Evolutionary conservation across 768 basidiomycete species (phyloP), one percentile per base, ranked within the genome.

Genomic region (Mrakia hoshinonis): DNA sequence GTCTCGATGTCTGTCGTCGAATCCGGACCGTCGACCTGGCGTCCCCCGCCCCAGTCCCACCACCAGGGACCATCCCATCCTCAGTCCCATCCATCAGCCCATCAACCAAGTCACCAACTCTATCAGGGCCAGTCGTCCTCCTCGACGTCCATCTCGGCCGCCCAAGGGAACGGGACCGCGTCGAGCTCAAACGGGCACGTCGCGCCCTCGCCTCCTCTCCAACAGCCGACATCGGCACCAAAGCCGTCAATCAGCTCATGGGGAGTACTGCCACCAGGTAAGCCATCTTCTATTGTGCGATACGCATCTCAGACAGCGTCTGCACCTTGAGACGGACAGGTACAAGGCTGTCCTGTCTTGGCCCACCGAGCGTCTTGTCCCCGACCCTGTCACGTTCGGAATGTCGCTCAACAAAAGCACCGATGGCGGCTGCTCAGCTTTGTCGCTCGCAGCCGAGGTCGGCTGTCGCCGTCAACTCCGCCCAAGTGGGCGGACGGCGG

Each of bases 191-290:
- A 58, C 20, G 49, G 49, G 49, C 9, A 20, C 20, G 49, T 20
- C 20, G 20, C 20, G 15, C 49, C 49, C 11, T 51, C 15, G 10
- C 31, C 55, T 29, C 4, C 34, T 36, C 55, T 0, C n/a, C 58
- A 1, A 34, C 58, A 20, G 36, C 34, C 43, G 43, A 61, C 58
- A 7, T 51, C 58, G 36, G 34, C 58, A 55, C 22, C 54, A 31
- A 55, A 26, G 22, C 15, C 13, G 6, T 31, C 54, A 3, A 31
- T 58, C 54, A 36, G 34, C 36, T 61, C 58, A 0, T 60, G 52
- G 67, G 67, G 67, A 29, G 67, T 68, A 31, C 47, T 68, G 24
- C 67, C 67, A 61, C 67, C 67, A 38, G 67, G 67, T 68, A 15
- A 60, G 67, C 54, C n/a, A 10, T 6, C 4, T 48, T 29, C 39